These are phyloP conservation scores for Calonectria pseudoreteaudii DNA, from an alignment of 2,329 filamentous ascomycete species.

Conservation along the genomic window DNA sequence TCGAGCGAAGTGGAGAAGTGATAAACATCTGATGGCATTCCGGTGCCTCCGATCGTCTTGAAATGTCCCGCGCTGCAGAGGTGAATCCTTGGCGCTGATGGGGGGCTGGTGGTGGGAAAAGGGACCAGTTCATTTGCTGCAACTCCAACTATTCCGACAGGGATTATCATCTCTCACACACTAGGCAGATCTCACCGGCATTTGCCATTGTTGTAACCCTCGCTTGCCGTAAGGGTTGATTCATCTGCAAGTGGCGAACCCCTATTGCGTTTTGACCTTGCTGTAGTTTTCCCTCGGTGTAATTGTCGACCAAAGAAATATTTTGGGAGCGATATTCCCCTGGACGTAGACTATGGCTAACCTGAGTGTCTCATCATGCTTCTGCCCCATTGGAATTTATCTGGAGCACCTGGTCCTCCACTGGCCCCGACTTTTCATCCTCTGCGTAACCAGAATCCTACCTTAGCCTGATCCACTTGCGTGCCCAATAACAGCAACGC, in stretches of 20 bases:
- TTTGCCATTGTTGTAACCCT: background rate
- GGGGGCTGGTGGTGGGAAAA: background rate
- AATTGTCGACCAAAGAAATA: background rate
- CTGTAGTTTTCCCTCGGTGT: background rate
- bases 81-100: background rate
- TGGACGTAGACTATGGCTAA: no score
- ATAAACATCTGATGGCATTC: constrained; percentile 11
- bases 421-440: background rate
- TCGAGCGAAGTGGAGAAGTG: constrained; percentile 16
- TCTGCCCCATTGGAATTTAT: background rate
- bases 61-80: background rate
- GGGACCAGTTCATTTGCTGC: background rate
- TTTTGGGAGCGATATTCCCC: no score
- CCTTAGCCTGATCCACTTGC: background rate
- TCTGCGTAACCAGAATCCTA: background rate
- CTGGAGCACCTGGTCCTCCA: background rate
- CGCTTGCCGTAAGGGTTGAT: background rate
- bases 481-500: background rate
- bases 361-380: background rate
- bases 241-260: background rate
- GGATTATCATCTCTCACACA: background rate
- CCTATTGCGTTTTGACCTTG: background rate
- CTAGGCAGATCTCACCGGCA: background rate
- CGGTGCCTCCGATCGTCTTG: background rate
- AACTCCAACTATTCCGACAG: background rate